These are phyloP conservation scores for Kwoniella shivajii DNA, from an alignment of 1,284 basidiomycete species.

Conservation along the genomic window DNA sequence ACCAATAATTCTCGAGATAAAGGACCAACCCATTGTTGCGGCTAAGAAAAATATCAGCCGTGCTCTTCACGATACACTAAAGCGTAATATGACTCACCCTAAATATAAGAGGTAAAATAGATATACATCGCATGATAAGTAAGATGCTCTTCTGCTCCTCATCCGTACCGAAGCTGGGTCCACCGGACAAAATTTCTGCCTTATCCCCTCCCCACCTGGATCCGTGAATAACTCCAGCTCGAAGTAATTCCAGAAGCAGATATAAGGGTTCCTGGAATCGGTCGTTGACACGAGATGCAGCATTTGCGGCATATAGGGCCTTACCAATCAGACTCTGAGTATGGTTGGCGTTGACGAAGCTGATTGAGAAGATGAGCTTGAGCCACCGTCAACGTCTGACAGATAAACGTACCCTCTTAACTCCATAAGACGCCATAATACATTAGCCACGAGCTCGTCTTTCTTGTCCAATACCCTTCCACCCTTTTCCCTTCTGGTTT, in stretches of 20 bases:
- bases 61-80: neutral
- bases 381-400: neutral
- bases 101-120: constrained; percentile 89
- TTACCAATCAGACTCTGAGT: constrained; percentile 86
- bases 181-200: constrained; percentile 77
- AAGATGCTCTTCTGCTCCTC: constrained; percentile 90
- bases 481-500: constrained; percentile 61
- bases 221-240: constrained; percentile 93
- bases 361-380: too few relatives aligned
- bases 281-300: constrained; percentile 81
- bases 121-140: constrained; percentile 92
- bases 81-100: constrained; percentile 62
- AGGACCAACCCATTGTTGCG: constrained; percentile 88
- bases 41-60: constrained; percentile 53
- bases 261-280: constrained; percentile 98
- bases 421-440: constrained; percentile 97
- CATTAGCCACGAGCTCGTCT: constrained; percentile 97
- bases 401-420: constrained; percentile 71
- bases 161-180: constrained; percentile 88
- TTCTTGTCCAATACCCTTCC: constrained; percentile 81
- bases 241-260: constrained; percentile 85
- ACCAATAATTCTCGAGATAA: constrained; percentile 93
- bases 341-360: constrained; percentile 83
- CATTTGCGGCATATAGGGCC: constrained; percentile 82
- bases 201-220: constrained; percentile 76